These are phyloP conservation scores for Kondoa subrosea DNA, from an alignment of 768 basidiomycete species.

Conservation along the genomic window DNA sequence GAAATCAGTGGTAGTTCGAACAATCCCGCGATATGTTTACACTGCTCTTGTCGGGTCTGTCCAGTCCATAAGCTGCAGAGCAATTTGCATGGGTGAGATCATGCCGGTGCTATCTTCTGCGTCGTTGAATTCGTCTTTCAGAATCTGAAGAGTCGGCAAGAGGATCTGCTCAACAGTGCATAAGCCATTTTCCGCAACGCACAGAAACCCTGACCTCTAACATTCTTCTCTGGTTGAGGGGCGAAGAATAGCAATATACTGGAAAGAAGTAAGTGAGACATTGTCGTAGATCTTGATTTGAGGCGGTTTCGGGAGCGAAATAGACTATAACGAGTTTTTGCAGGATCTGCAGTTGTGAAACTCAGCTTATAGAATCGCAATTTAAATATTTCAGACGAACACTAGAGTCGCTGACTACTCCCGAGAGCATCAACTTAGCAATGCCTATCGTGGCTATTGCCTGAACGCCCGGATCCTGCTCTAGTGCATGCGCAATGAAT, in stretches of 20 bases:
- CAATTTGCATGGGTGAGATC: constrained; percentile 33
- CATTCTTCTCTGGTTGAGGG: constrained; percentile 56
- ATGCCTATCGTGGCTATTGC: constrained; percentile 61
- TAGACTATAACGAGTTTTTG: constrained; percentile 45
- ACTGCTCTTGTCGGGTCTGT: constrained; percentile 36
- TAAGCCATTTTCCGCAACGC: background rate
- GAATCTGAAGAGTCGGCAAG: constrained; percentile 32
- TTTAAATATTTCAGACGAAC: constrained; percentile 35
- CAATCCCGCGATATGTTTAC: constrained; percentile 27
- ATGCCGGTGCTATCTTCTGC: constrained; percentile 31
- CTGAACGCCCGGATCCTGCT: constrained; percentile 47
- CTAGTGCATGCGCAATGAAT: constrained; percentile 44
- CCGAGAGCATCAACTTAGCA: constrained; percentile 66
- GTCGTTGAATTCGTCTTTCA: constrained; percentile 32
- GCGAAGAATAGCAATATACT: constrained; percentile 66
- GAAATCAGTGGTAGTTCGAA: too few relatives aligned
- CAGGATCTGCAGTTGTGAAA: constrained; percentile 35
- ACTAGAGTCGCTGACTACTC: constrained; percentile 53
- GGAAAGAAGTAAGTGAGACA: constrained; percentile 74
- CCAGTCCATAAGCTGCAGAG: constrained; percentile 37
- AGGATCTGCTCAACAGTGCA: constrained; percentile 29
- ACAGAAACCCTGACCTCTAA: constrained; percentile 38
- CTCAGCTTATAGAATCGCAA: background rate
- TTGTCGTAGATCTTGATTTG: constrained; percentile 70
- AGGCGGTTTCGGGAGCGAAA: constrained; percentile 59